Evolutionary conservation across 2,329 filamentous ascomycete species (phyloP), one percentile per base, ranked within the genome.

Genomic region (Curvularia hawaiiensis): DNA sequence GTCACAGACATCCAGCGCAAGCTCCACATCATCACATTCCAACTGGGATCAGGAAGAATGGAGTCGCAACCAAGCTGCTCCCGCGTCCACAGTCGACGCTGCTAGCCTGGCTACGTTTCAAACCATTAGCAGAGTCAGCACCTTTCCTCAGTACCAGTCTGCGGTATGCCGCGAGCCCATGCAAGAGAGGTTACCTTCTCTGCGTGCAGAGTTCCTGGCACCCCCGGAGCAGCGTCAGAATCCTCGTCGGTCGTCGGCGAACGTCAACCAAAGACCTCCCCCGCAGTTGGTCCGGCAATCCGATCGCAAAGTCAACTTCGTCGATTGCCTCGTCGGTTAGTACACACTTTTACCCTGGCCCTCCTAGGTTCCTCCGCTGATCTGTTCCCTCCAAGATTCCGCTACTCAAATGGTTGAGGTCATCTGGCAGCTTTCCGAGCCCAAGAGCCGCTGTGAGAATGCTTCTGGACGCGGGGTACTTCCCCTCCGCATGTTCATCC

Each of bases 321-420:
- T 98, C 79, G 93, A 97, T 79, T 95, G 89, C 78, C 91, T 97
- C 77, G 93, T 97, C 82, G 94, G 94, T 97, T 92, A 91, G 94
- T 78, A 72, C 52, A 66, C 54, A 52, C 61, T 54, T 58, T 58
- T 59, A 56, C 52, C 57, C 52, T 61, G 63, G 83, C 76, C n/a
- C n/a, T 68, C 68, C 74, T 70, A 60, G 62, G 65, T 65, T 65
- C 59, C 61, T 20, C 58, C 64, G 60, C 71, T 74, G 67, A 74
- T 65, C 65, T 62, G 30, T 59, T 58, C 50, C 50, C 41, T 51
- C 61, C 74, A 84, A 97, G 94, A 97, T 86, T 96, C 94, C 69
- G 95, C 95, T 52, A 95, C 95, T 53, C 92, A 97, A 78, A 96
- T 98, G 77, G 93, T 99, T 49, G 92, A 97, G 81, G 91, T 90